Base-by-base conservation (phyloP, 1,284 basidiomycete species). In the Ceratobasidium sp. region DNA sequence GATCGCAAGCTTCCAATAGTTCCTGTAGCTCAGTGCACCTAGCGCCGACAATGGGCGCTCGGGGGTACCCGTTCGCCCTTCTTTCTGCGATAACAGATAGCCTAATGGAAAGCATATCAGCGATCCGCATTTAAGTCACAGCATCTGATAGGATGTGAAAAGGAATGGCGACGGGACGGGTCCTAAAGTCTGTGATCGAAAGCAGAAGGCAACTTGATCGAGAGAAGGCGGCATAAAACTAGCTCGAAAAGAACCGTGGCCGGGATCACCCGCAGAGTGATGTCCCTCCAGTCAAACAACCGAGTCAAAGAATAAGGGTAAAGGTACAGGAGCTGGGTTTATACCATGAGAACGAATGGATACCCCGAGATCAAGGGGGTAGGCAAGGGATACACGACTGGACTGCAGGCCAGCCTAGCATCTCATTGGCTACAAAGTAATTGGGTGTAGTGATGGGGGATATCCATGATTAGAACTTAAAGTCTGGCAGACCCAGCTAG, bases 41-140 rank as follows among this genome's bases (percentile, higher is more conserved):
- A 98, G 86, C 32, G 88, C 91, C 30, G 94, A 97, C 14, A 98
- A 86, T 5, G 96, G 96, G 77, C 96, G 94, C 80, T 98, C 96
- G 0, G 96, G 96, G 10, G 94, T 94, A 10, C 96, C 94, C 8
- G 89, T 81, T 67, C 93, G 85, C 28, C 88, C 89, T 80, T 99
- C 97, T 79, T 97, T 98, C 84, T 94, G 97, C 1, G 96, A 98
- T 76, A 99, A 82, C 32, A 98, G 85, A 83, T 98, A 99, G 82
- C 97, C 96, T 98, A 73, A 16, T 55, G 18, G 34, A 23, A 53
- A 10, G 72, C 14, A 30, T 18, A 23, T 55, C 28, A 55, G 52
- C 23, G n/a, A 55, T 30, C 52, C 30, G 30, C 5, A 23, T 4
- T 28, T 14, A 58, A 61, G 1, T 32, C 16, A 53, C 30, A 30